Evolutionary conservation across 2,329 filamentous ascomycete species (phyloP).

Genomic region (Penicillium freii): DNA sequence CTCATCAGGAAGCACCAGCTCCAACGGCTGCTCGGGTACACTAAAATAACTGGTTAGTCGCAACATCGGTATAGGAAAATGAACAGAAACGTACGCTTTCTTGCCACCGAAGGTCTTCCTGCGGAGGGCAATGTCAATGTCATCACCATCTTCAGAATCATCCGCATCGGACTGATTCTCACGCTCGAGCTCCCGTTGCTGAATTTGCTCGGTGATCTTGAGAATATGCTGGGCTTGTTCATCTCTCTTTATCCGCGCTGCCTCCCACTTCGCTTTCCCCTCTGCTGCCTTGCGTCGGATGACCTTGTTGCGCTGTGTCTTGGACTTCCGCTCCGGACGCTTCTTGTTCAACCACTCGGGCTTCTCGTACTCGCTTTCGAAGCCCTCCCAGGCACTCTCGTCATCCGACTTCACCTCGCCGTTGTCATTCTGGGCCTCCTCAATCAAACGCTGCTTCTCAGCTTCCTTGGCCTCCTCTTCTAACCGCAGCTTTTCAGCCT

Average conservation of each 20-base stretch:
- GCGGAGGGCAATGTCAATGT: conserved; percentile 64
- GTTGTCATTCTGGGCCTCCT: conserved; percentile 72
- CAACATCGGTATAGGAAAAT: neutral
- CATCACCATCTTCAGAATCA: conserved; percentile 55
- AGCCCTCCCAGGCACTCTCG: conserved; percentile 87
- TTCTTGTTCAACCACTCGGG: conserved; percentile 67
- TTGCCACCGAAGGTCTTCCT: conserved; percentile 71
- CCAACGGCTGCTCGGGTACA: conserved; percentile 70
- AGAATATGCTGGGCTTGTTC: conserved; percentile 70
- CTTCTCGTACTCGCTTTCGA: conserved; percentile 76
- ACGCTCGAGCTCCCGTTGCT: conserved; percentile 52
- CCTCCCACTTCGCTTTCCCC: conserved; percentile 70
- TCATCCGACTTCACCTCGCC: conserved; percentile 75
- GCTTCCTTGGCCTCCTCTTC: conserved; percentile 65
- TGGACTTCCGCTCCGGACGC: conserved; percentile 79
- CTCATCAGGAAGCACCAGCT: conserved; percentile 80
- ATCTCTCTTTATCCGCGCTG: conserved; percentile 69
- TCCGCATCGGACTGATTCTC: conserved; percentile 36
- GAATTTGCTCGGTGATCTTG: conserved; percentile 58
- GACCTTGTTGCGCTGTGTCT: conserved; percentile 79
- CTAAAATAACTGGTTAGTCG: conserved; percentile 29
- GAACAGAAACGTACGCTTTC: conserved; percentile 39
- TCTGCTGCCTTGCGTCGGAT: conserved; percentile 88
- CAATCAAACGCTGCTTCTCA: conserved; percentile 65
- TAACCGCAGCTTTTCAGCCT: conserved; percentile 72